Evolutionary conservation across 2,329 filamentous ascomycete genomes (phyloP), one percentile per base, ranked within the genome.

Genomic region (Sporothrix luriei): DNA sequence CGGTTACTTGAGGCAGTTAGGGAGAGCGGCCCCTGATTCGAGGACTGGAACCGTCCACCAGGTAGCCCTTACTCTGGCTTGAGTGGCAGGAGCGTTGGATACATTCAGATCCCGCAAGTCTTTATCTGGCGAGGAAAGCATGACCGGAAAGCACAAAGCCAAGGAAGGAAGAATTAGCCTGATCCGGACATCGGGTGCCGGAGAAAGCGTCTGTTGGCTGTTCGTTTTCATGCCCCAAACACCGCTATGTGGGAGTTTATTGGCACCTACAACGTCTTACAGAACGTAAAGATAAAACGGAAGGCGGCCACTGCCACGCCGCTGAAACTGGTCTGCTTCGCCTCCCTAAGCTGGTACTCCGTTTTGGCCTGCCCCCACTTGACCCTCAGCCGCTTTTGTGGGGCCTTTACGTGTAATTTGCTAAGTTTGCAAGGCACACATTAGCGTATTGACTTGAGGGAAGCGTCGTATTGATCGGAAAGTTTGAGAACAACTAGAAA

Each of bases 351-450:
- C 46, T 51, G 62, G 66, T 10, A 29, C 64, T 70, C 68, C 68
- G 68, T 70, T 70, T 66, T 70, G 48, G 16, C 33, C 19, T 51
- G 24, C 64, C 48, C 69, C 55, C 64, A 64, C 64, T 68, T 64
- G 26, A 16, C 24, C 68, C 65, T 70, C 69, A 70, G 69, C 69
- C 69, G 69, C 69, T 5, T 68, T 70, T 70, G 65, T 68, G 69
- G 69, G 65, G 69, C 69, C 19, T 7, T 57, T 16, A n/a, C 13
- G 3, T 16, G 11, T 26, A 40, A 49, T 40, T 66, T 59, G 61
- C 51, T 61, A 69, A 66, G 57, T 62, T 66, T 57, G 52, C 68
- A 54, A 66, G 49, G 64, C 49, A 19, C 62, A 66, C 62, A 66
- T 26, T 40, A 46, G 62, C 46, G 43, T 2, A 43, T 43, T 43